Conservation (phyloP, 2,329 filamentous ascomycete genomes). For the Gremmenia infestans region DNA sequence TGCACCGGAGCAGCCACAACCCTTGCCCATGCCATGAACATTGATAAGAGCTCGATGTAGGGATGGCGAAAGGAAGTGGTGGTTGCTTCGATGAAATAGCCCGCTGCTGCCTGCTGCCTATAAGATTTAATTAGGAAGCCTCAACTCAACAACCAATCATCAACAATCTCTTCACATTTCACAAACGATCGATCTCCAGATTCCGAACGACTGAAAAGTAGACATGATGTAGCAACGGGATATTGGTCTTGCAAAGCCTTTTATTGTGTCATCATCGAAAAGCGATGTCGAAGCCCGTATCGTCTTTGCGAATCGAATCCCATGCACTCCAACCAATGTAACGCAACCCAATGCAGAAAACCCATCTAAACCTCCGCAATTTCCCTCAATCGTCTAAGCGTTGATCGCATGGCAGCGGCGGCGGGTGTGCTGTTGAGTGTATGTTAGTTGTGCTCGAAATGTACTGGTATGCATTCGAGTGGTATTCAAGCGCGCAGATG, state of each 20-base stretch:
- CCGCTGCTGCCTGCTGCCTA: constrained; percentile 14
- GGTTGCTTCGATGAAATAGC: not conserved
- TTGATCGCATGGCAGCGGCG: constrained; percentile 90
- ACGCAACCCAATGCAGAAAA: constrained; percentile 25
- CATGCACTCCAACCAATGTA: constrained; percentile 32
- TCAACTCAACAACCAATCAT: constrained; percentile 5
- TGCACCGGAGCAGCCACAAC: not conserved
- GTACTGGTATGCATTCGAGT: too few relatives aligned
- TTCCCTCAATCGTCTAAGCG: constrained; percentile 93
- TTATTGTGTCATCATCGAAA: constrained; percentile 29
- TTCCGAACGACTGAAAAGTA: constrained; percentile 11
- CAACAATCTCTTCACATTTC: constrained; percentile 11
- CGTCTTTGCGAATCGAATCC: constrained; percentile 22
- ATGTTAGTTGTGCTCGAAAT: not conserved
- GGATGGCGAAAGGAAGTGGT: not conserved
- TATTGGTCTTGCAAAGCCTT: constrained; percentile 26
- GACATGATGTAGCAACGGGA: constrained; percentile 10
- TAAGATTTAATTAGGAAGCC: constrained; percentile 7
- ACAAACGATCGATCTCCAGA: constrained; percentile 6
- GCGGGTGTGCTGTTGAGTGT: constrained; percentile 67
- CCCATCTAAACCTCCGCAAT: constrained; percentile 83
- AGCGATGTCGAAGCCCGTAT: constrained; percentile 30
- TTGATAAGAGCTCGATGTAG: not conserved
- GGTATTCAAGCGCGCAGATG: too few relatives aligned
- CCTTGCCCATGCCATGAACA: not conserved